Base-by-base conservation (phyloP, 1,284 basidiomycete species). In the Athelia sp. region DNA sequence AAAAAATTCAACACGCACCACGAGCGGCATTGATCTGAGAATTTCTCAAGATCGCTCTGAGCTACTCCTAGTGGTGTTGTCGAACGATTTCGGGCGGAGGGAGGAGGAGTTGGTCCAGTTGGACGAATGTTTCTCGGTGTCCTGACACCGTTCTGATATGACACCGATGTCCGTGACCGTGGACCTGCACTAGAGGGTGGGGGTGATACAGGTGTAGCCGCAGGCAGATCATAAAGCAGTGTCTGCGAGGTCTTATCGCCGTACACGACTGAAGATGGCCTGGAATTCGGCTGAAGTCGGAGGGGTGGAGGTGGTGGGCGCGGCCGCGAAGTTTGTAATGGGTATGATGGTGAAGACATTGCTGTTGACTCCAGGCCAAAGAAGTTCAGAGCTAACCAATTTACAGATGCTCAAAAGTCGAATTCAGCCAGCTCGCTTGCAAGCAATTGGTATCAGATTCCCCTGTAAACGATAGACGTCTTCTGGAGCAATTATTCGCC, bases 141-240 rank as follows among this genome's bases (percentile, higher is more conserved):
- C 50, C 77, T 73, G 24, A 56, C 45, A 54, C 64, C 65, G 50
- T 56, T 53, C 15, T 17, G 43, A 22, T 22, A 74, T 18, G 75
- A 62, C 55, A 85, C 81, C 6, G 82, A 83, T 2, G 75, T 70
- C 13, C 68, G 65, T 35, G 56, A 56, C 52, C 63, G 72, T 22
- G 67, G 61, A 55, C 63, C 70, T 24, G 75, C 70, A 55, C 75
- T 77, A 48, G 68, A 74, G 19, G 80, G 76, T 3, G 81, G 79
- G 8, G 71, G 66, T 17, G 57, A 65, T 59, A 74, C 62, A 22
- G 78, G 73, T 21, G 71, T 67, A 3, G 79, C 65, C n/a, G 82
- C 76, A 59, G 85, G 84, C 55, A 88, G 75, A 69, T 87, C 83
- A 65, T 89, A 87, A 67, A 88, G 80, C 62, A 88, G 81, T 45